These are phyloP conservation scores for Alternaria triticina DNA, from an alignment of 2,329 filamentous ascomycete genomes.

Conservation along the genomic window DNA sequence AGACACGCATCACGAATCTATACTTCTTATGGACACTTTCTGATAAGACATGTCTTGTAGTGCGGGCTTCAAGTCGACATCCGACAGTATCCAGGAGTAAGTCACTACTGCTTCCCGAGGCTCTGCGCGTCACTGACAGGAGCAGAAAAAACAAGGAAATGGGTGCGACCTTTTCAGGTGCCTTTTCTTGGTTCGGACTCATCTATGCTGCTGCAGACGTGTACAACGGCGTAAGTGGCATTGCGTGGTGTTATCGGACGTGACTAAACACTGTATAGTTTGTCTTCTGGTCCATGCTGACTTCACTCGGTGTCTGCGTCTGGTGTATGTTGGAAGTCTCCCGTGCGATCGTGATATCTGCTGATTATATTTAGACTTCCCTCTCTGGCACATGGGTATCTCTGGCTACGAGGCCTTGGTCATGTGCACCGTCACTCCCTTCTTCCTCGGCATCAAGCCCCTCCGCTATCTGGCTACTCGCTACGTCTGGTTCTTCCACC, in stretches of 20 bases:
- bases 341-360: background rate
- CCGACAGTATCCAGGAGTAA: slow-evolving; percentile 67
- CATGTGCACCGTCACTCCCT: slow-evolving; percentile 81
- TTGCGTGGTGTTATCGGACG: background rate
- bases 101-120: slow-evolving; percentile 36
- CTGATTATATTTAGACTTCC: slow-evolving; percentile 71
- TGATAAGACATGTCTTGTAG: slow-evolving; percentile 41
- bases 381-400: slow-evolving; percentile 98
- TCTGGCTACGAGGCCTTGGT: slow-evolving; percentile 93
- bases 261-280: slow-evolving; percentile 63
- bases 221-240: slow-evolving; percentile 78
- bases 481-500: slow-evolving; percentile 73
- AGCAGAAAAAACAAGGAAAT: slow-evolving; percentile 76
- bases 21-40: slow-evolving; percentile 41
- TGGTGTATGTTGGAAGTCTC: slow-evolving; percentile 74
- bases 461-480: slow-evolving; percentile 72
- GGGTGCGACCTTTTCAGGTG: slow-evolving; percentile 70
- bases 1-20: slow-evolving; percentile 51
- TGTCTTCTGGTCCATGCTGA: slow-evolving; percentile 94
- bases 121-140: slow-evolving; percentile 26
- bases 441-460: slow-evolving; percentile 74
- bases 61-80: slow-evolving; percentile 57
- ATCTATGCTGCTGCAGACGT: slow-evolving; percentile 86
- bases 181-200: slow-evolving; percentile 75
- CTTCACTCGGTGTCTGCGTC: slow-evolving; percentile 83